phyloP scores from a whole-genome alignment of 2,329 filamentous ascomycete genomes.

The Cercospora citrullina region DNA sequence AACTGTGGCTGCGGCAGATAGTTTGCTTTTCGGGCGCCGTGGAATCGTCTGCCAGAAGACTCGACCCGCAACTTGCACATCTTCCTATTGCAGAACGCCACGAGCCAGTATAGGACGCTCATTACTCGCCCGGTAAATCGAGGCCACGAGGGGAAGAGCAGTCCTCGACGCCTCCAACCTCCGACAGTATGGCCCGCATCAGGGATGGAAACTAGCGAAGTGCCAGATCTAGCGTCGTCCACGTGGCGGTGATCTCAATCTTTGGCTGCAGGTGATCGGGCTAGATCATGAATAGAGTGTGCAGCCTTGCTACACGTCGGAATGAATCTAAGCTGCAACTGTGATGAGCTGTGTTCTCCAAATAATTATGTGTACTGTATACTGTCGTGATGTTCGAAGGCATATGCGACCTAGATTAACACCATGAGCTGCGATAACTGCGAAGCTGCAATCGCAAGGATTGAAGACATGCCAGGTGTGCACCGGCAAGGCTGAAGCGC shows the following conservation, averaged over 20 bases:
- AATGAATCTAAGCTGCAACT: not conserved
- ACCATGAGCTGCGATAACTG: not conserved
- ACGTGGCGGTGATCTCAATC: not conserved
- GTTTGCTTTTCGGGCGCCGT: not conserved
- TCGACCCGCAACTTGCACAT: not conserved
- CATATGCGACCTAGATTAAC: not conserved
- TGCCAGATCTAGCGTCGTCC: not conserved
- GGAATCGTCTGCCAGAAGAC: not conserved
- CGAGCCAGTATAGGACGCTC: not conserved
- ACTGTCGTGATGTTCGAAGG: not conserved
- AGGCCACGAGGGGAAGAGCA: not conserved
- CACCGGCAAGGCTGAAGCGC: not conserved
- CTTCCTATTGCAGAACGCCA: not conserved
- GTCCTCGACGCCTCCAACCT: not conserved
- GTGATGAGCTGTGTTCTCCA: not conserved
- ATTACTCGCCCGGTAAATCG: not conserved
- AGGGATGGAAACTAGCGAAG: not conserved
- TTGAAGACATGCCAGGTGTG: not conserved
- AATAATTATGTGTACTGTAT: not conserved
- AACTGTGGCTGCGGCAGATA: not conserved
- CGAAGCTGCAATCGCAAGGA: not conserved
- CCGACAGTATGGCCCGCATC: not conserved
- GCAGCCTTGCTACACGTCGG: not conserved
- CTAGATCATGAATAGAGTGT: not conserved
- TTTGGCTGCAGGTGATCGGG: not conserved